A percentile compares a stretch with the other conserved stretches of the same genome.
Conservation (phyloP, 2,329 filamentous ascomycete species). For the Fusarium sulawesiense region DNA sequence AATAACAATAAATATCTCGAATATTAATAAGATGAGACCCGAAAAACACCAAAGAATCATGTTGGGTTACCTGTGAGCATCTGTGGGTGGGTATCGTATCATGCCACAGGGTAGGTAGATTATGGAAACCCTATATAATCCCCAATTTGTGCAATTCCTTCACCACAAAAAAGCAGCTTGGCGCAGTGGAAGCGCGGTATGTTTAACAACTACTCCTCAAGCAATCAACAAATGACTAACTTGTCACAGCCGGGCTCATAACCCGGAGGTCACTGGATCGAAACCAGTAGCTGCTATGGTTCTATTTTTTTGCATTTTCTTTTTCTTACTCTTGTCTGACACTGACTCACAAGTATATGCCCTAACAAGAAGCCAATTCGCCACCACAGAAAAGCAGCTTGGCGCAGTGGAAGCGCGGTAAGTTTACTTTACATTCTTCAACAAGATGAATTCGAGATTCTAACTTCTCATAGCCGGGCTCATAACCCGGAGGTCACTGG, state of each 20-base stretch:
- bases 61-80: neutral
- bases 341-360: neutral
- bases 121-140: neutral
- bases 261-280: constrained; percentile 34
- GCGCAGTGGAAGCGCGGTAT: constrained; percentile 10
- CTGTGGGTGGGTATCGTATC: neutral
- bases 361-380: neutral
- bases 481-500: constrained; percentile 39
- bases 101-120: neutral
- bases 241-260: constrained; percentile 40
- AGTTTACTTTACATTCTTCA: neutral
- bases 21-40: neutral
- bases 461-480: constrained; percentile 34
- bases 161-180: constrained; percentile 11
- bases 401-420: constrained; percentile 39
- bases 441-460: neutral
- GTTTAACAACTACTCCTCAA: constrained; percentile 1
- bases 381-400: constrained; percentile 36
- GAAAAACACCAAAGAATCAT: neutral
- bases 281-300: constrained; percentile 23
- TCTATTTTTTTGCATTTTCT: neutral
- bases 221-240: neutral
- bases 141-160: neutral
- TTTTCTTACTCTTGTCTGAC: no score
- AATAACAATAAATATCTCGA: rapidly evolving